Evolutionary conservation across 176 grass and related monocot genomes (phyloP).

Genomic region (Bromus sterilis): DNA sequence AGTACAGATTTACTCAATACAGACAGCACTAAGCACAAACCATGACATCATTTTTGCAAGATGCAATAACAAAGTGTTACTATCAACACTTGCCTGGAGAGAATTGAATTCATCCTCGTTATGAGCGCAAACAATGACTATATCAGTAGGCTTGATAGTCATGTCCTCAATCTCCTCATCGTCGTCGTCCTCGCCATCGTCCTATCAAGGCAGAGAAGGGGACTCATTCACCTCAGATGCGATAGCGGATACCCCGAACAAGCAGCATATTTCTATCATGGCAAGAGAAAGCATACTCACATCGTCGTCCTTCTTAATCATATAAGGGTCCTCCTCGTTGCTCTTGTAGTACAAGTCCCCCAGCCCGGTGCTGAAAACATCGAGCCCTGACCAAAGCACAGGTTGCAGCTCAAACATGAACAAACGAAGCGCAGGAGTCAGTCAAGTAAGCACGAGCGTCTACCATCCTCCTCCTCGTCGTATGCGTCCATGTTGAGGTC

Average conservation of each 20-base stretch:
- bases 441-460: background rate
- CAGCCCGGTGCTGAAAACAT: slow-evolving; percentile 51
- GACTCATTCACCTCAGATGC: background rate
- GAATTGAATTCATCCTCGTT: slow-evolving; percentile 84
- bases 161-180: slow-evolving; percentile 74
- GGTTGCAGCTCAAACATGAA: background rate
- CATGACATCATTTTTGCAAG: background rate
- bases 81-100: slow-evolving; percentile 64
- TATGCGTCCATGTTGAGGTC: slow-evolving; percentile 71
- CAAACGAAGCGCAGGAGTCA: background rate
- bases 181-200: slow-evolving; percentile 34
- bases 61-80: background rate
- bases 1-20: background rate
- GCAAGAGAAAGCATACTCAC: background rate
- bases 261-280: background rate
- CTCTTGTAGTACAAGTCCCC: slow-evolving; percentile 68
- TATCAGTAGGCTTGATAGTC: slow-evolving; percentile 77
- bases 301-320: slow-evolving; percentile 45
- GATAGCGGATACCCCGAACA: background rate
- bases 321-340: slow-evolving; percentile 71
- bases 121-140: slow-evolving; percentile 69
- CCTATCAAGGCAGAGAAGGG: slow-evolving; percentile 8
- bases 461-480: slow-evolving; percentile 73
- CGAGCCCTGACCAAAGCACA: slow-evolving; percentile 34
- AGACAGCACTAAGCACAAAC: background rate